Percentiles rank a stretch among this genome's conserved stretches.
Evolutionary conservation across 305 asterid genomes (phyloP).

Genomic region (Solanum hybrid): DNA sequence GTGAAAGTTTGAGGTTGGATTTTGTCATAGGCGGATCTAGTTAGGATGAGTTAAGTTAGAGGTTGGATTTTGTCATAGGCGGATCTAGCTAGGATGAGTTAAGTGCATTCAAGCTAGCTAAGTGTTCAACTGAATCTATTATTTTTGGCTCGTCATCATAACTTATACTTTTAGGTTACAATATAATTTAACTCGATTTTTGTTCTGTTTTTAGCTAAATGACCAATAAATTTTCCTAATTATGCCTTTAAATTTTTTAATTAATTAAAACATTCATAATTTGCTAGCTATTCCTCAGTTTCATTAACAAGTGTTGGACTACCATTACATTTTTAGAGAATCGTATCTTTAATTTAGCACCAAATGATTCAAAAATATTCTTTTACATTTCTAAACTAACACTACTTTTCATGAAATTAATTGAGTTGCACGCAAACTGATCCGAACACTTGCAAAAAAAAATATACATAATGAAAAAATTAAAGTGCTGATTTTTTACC

Average conservation of each 20-base stretch:
- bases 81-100: background rate
- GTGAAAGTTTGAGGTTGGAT: background rate
- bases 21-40: background rate
- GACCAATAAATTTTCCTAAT: background rate
- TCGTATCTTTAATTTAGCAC: background rate
- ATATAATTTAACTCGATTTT: background rate
- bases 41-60: background rate
- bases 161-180: background rate
- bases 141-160: background rate
- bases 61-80: background rate
- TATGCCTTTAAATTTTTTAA: background rate
- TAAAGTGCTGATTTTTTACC: background rate
- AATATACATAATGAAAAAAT: background rate
- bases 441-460: background rate
- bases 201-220: background rate
- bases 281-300: background rate
- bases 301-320: background rate
- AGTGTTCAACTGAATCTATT: background rate
- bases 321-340: background rate
- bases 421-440: background rate
- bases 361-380: background rate
- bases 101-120: background rate
- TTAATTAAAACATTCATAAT: background rate
- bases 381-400: background rate
- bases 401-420: background rate